Evolutionary conservation across 129 eudicot genomes (phyloP), one percentile per base, ranked within the genome.

Genomic region (Saposhnikovia divaricata): DNA sequence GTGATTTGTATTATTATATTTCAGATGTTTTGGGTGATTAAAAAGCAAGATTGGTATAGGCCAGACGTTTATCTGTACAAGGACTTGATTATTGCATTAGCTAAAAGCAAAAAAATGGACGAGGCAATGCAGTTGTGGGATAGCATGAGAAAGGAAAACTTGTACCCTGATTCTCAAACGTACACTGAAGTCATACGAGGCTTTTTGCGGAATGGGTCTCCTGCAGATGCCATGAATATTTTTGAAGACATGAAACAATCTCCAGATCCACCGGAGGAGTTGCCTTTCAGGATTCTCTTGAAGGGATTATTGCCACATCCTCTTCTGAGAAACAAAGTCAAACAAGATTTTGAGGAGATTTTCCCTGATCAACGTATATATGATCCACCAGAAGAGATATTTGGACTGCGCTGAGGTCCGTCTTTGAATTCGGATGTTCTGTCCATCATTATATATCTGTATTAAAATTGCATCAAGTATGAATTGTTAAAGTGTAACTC

Each of bases 241-340:
- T 94, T 83, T 21, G 98, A 94, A 80, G 98, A 92, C 83, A 92
- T 94, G 98, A 88, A 91, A 77, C 89, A 90, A 80, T 91, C 93
- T 80, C 97, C 97, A 34, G 97, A 91, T 40, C 98, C 93, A 80
- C 98, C 98, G 0, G 96, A 94, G 50, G 89, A 91, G 79, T 80
- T 90, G 82, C 98, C 97, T 10, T 94, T 91, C 61, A 90, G 98
- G 83, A 84, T 94, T 66, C 65, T 94, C 44, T 74, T 94, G 59
- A 94, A 94, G 82, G 98, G 98, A 45, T 96, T 94, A 86, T 80
- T 94, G 43, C 97, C 98, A 46, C 98, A 94, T 82, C 96, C 98
- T 45, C 83, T 94, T 19, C 84, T 94, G 86, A 92, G 98, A 74
- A 94, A 94, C 84, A 92, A 80, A 74, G 97, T 94, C 40, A 94